phyloP scores from a whole-genome alignment of 2,329 filamentous ascomycete species.

The Fusarium devonianum region DNA sequence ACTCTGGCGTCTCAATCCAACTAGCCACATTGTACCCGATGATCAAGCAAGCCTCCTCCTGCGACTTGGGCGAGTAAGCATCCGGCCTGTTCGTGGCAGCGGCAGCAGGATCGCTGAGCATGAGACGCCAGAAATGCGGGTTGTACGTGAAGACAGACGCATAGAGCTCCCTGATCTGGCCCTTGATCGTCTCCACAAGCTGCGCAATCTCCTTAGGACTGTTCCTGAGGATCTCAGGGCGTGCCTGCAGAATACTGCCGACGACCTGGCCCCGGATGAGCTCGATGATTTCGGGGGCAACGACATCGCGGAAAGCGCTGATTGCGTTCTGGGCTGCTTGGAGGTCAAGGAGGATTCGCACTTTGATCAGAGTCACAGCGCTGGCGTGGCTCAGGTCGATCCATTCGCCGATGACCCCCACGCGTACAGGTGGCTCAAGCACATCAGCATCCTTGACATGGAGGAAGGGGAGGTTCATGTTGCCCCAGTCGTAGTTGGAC shows the following conservation, averaged over 20 bases:
- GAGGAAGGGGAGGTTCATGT: constrained; percentile 38
- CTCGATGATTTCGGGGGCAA: constrained; percentile 34
- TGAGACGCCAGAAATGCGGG: constrained; percentile 24
- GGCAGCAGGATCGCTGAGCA: constrained; percentile 11
- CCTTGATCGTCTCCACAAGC: constrained; percentile 21
- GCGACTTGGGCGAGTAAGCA: constrained; percentile 3
- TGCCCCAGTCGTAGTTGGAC: constrained; percentile 27
- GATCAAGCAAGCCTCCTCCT: constrained; percentile 28
- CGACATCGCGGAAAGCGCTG: constrained; percentile 3
- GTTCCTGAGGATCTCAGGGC: constrained; percentile 1
- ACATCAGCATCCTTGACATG: constrained; percentile 50
- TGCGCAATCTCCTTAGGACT: background rate
- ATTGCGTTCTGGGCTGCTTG: constrained; percentile 24
- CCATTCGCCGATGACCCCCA: no score
- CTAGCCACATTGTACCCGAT: constrained; percentile 17
- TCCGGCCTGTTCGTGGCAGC: constrained; percentile 7
- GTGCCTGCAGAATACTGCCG: constrained; percentile 6
- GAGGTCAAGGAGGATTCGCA: constrained; percentile 37
- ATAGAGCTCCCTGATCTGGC: constrained; percentile 23
- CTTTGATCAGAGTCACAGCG: constrained; percentile 34
- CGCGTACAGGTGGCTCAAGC: constrained; percentile 47
- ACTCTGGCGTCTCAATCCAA: constrained; percentile 33
- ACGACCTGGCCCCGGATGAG: constrained; percentile 29
- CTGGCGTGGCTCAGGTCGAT: constrained; percentile 20
- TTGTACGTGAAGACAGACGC: constrained; percentile 23